Evolutionary conservation across 805 yeast genomes (phyloP), one percentile per base, ranked within the genome.

Genomic region (Cyberlindnera japonica): DNA sequence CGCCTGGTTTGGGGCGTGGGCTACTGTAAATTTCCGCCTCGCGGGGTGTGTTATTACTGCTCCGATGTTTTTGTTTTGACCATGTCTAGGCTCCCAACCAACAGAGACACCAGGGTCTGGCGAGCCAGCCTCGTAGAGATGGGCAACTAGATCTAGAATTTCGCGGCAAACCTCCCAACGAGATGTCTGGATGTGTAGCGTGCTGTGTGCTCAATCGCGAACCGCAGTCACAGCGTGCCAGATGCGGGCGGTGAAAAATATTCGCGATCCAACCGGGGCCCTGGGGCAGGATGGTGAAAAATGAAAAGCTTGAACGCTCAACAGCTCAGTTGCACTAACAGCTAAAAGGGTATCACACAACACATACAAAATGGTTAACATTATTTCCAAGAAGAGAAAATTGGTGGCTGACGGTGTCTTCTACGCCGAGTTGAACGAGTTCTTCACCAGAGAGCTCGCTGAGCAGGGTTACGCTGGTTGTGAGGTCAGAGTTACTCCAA

Each of bases 381-480:
- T 75, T 67, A 84, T 90, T 72, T 91, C 98, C 68, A 87, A 88
- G 79, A 91, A 88, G 80, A 90, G 97, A 87, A 90, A 90, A 90
- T 85, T 90, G 69, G 98, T 93, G 71, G 96, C 96, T 75, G 99
- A 93, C 82, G 99, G 99, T 87, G 99, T 93, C 67, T 88, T 93
- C 83, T 93, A 83, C 95, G 99, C 99, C 74, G 99, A 93, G 80
- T 79, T 93, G 69, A 93, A 93, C 83, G 99, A 93, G 80, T 93
- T 93, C 93, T 93, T 93, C 89, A 88, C 97, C 82, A 91, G 99
- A 81, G 99, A 93, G 77, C 85, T 93, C 68, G 96, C 99, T 64
- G 99, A 93, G 80, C 96, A 93, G 77, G 99, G 99, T 71, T 93
- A 93, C 83, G 93, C 99, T 65, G 99, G 99, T 79, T 96, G 93